Conservation (phyloP, 306 rosid genomes). For the Leucaena leucocephala region DNA sequence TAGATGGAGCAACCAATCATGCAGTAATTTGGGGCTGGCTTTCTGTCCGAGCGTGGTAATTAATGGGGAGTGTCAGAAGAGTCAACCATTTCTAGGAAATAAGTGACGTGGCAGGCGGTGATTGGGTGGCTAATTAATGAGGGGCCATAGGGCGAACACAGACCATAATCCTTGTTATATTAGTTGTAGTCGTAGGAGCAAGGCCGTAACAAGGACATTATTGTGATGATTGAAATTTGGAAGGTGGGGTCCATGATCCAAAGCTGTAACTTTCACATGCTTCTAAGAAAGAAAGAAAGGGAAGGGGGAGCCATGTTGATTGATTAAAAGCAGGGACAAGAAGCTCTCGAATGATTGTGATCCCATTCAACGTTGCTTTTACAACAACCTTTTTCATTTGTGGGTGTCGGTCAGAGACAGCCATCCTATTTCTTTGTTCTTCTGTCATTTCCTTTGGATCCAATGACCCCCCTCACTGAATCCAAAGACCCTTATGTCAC, state of each 20-base stretch:
- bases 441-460: conserved; percentile 54
- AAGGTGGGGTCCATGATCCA: conserved; percentile 25
- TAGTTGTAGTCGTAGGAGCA: neutral
- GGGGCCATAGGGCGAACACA: neutral
- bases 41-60: conserved; percentile 22
- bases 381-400: conserved; percentile 23
- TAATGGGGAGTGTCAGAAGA: neutral
- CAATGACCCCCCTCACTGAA: conserved; percentile 53
- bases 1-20: conserved; percentile 31
- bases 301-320: conserved; percentile 26
- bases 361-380: conserved; percentile 36
- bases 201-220: conserved; percentile 12
- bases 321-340: conserved; percentile 25
- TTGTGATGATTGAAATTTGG: conserved; percentile 32
- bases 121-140: neutral
- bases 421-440: conserved; percentile 47
- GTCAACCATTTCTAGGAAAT: neutral
- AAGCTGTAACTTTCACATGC: conserved; percentile 46
- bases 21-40: conserved; percentile 12
- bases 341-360: conserved; percentile 43
- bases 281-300: conserved; percentile 21
- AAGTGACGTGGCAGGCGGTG: neutral
- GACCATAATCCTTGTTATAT: neutral
- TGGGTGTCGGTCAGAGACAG: conserved; percentile 43
- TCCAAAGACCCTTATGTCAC: conserved; percentile 38